phyloP scores from a whole-genome alignment of 371 early-diverging fungal genomes.

The Mycotypha africana region DNA sequence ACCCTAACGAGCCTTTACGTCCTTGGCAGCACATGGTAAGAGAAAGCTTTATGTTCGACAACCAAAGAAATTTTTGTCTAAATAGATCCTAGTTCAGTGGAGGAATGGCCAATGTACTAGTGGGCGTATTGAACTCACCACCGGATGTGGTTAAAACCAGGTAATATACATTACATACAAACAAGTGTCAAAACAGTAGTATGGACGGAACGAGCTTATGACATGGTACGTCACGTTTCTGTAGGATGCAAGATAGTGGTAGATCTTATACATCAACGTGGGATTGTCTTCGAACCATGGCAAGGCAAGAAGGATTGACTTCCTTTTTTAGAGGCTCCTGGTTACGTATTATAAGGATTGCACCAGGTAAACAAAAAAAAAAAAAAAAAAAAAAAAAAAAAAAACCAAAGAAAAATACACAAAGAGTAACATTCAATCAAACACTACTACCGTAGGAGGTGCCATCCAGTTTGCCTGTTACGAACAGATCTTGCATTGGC shows the following conservation, averaged over 20 bases:
- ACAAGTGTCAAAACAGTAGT: neutral
- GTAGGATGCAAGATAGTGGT: constrained; percentile 50
- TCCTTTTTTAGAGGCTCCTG: neutral
- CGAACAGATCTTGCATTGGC: constrained; percentile 23
- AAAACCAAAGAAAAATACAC: no score
- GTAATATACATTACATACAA: constrained; percentile 4
- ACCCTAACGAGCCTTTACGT: constrained; percentile 21
- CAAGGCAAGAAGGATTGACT: constrained; percentile 30
- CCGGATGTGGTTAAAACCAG: constrained; percentile 46
- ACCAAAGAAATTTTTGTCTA: no score
- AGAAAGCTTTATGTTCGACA: neutral
- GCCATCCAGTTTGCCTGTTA: constrained; percentile 41
- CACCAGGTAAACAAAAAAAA: no score
- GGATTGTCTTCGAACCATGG: constrained; percentile 38
- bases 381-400: no score
- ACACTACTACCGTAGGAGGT: constrained; percentile 30
- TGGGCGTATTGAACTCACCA: constrained; percentile 46
- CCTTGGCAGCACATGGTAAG: constrained; percentile 47
- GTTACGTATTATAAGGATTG: neutral
- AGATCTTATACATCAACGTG: constrained; percentile 31
- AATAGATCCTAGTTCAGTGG: constrained; percentile 27
- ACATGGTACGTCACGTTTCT: no score
- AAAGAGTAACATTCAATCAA: no score
- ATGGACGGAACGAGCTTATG: no score
- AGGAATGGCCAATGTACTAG: constrained; percentile 45